Base-by-base conservation (phyloP, 257 asterid species). In the Solanum chiquidenum region DNA sequence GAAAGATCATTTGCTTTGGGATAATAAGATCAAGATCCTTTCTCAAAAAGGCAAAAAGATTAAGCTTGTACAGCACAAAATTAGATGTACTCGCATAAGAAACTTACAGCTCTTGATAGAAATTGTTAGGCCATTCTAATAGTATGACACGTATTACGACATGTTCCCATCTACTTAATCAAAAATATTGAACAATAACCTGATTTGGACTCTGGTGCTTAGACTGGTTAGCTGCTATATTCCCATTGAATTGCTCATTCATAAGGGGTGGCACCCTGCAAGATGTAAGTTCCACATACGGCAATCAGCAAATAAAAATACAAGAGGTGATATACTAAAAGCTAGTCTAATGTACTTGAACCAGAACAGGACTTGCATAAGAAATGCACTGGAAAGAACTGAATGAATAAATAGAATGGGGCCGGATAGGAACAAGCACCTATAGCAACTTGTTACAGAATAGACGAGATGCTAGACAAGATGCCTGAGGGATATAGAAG, bases 211-310 rank as follows among this genome's bases (percentile, higher is more conserved):
- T 87, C 52, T 37, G 86, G 55, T 73, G 46, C 72, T 85, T 85
- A 27, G 75, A 73, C 69, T 89, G 87, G 80, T 73, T 85, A 44
- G 88, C 73, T 55, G 66, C 31, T 29, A 66, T 58, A 58, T 86
- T 83, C 77, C 89, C 85, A 80, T 49, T 82, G 31, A 77, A 55
- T 35, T 74, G 88, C 62, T 89, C 92, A 83, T 27, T 60, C 55
- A 27, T 14, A 89, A 34, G 72, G 76, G 89, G 46, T 27, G 89
- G 79, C 2, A 34, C 21, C 90, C 92, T 90, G 90, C 88, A 89
- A 79, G 55, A 85, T n/a, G 3, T 35, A 33, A 62, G 34, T 49
- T 44, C 6, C 85, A 68, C 38, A 86, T 46, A 74, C 27, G 7
- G 71, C 35, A 83, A 73, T 46, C 34, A 44, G 44, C 55, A 46